A percentile compares a stretch with the other conserved stretches of the same genome.
phyloP scores from a whole-genome alignment of 2,329 filamentous ascomycete genomes.

The Sporothrix brunneoviolacea region DNA sequence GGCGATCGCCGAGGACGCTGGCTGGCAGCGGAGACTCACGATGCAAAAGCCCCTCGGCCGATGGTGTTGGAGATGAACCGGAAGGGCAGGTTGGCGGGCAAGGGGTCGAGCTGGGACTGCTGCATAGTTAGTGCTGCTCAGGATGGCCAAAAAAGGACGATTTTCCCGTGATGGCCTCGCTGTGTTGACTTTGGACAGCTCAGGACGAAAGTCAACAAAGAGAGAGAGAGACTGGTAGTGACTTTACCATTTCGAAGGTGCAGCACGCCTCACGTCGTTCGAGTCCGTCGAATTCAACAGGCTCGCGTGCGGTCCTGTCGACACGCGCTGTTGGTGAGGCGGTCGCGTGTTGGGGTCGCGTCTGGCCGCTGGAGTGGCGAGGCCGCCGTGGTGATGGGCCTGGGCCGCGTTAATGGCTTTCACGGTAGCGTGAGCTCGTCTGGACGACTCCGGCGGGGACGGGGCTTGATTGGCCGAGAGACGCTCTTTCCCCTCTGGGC shows the following conservation, averaged over 20 bases:
- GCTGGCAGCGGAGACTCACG: conserved; percentile 63
- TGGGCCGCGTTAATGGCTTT: neutral
- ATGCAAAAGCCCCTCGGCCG: conserved; percentile 93
- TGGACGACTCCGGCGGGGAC: neutral
- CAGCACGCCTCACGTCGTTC: neutral
- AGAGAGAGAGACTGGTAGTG: neutral
- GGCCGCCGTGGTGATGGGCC: neutral
- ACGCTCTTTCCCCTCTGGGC: conserved; percentile 6
- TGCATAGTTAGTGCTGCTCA: conserved; percentile 37
- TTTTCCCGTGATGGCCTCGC: neutral
- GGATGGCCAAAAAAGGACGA: neutral
- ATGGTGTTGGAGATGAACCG: conserved; percentile 94
- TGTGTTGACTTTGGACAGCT: neutral
- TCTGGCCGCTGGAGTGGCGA: neutral
- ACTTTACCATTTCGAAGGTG: conserved; percentile 3
- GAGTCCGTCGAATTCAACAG: neutral
- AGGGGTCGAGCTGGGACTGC: conserved; percentile 81
- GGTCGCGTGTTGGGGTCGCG: conserved; percentile 9
- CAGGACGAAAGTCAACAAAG: neutral
- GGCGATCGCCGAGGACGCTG: no score
- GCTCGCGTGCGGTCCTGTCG: conserved; percentile 3
- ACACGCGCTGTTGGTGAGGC: neutral
- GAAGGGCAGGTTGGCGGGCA: conserved; percentile 82
- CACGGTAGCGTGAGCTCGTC: neutral
- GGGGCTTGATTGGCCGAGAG: conserved; percentile 5